These are phyloP conservation scores for Lachancea kluyveri DNA, from an alignment of 805 yeast species.

Conservation along the genomic window DNA sequence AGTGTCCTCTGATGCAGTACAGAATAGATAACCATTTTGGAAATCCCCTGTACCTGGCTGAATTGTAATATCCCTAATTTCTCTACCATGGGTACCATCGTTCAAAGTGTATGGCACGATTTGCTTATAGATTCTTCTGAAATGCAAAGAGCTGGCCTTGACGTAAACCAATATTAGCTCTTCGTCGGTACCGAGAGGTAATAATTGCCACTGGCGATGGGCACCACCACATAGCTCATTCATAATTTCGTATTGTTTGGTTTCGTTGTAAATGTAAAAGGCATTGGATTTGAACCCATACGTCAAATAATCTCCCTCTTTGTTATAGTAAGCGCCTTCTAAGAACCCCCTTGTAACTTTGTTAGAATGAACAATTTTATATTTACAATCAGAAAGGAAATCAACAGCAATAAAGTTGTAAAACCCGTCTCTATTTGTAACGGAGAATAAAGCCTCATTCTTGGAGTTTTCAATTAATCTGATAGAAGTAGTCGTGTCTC, in stretches of 20 bases:
- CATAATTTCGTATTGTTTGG: constrained; percentile 61
- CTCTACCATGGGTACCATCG: constrained; percentile 86
- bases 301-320: constrained; percentile 44
- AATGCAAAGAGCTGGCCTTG: constrained; percentile 44
- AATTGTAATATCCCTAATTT: constrained; percentile 70
- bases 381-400: constrained; percentile 15
- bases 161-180: constrained; percentile 49
- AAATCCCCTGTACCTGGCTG: constrained; percentile 27
- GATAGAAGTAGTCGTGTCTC: constrained; percentile 64
- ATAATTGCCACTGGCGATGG: constrained; percentile 75
- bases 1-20: constrained; percentile 89
- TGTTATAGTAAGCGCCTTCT: constrained; percentile 58
- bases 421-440: constrained; percentile 64
- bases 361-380: constrained; percentile 45
- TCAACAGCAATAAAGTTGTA: constrained; percentile 39
- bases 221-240: constrained; percentile 85
- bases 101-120: constrained; percentile 32
- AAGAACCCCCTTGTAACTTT: constrained; percentile 68
- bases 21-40: constrained; percentile 38
- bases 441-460: constrained; percentile 27
- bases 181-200: constrained; percentile 16
- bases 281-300: constrained; percentile 80
- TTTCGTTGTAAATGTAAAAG: constrained; percentile 79
- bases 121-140: constrained; percentile 30
- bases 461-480: constrained; percentile 30